Conservation (phyloP, 2,329 filamentous ascomycete species). For the Colletotrichum orchidophilum region DNA sequence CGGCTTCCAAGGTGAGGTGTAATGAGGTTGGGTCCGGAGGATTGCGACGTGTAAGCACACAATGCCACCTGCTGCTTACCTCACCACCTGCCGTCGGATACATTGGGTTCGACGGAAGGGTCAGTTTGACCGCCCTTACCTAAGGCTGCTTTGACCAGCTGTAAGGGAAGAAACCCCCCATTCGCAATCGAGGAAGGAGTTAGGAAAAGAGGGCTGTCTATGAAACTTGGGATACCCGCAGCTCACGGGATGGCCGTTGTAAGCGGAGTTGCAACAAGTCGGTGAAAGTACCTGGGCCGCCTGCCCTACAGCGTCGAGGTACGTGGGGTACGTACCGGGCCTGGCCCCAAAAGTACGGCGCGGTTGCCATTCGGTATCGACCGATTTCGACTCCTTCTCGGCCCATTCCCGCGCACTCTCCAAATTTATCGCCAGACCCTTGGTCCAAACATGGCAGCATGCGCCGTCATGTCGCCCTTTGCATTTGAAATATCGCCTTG, state of each 20-base stretch:
- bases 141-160: too few species aligned
- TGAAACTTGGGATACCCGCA: not conserved
- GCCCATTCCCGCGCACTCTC: conserved; percentile 47
- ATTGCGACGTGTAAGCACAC: not conserved
- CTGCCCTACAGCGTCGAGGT: conserved; percentile 8
- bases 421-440: conserved; percentile 46
- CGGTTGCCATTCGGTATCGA: conserved; percentile 41
- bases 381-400: conserved; percentile 47
- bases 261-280: conserved; percentile 24
- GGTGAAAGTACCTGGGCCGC: conserved; percentile 31
- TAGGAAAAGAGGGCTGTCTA: conserved; percentile 5
- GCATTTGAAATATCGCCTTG: conserved; percentile 33
- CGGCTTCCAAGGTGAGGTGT: conserved; percentile 10
- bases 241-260: conserved; percentile 12
- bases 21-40: conserved; percentile 2
- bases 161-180: not conserved
- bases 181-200: not conserved
- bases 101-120: not conserved
- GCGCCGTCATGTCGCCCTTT: conserved; percentile 33
- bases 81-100: not conserved
- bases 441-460: conserved; percentile 34
- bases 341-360: conserved; percentile 18
- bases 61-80: not conserved
- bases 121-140: not conserved
- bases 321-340: conserved; percentile 23